Evolutionary conservation across 352 stramenopile genomes (phyloP), one percentile per base, ranked within the genome.

Genomic region (Halophytophthora polymorphica): DNA sequence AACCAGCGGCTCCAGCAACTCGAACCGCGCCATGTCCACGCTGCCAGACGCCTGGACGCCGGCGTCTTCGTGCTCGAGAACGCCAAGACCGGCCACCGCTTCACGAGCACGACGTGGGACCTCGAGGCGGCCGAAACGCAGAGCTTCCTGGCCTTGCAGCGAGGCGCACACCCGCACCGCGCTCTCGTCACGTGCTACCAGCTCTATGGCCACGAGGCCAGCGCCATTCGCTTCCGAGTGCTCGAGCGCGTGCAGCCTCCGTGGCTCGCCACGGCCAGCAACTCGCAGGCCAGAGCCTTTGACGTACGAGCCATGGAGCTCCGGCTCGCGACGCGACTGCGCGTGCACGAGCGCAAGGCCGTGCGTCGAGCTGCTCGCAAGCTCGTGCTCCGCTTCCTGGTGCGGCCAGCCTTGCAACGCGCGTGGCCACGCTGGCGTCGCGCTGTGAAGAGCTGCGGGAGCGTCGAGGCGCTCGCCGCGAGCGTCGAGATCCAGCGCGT

Each of bases 71-170:
- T 77, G 50, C 39, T 90, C 5, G 66, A 86, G 63, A 87, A 80
- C 60, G 17, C 44, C n/a, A 75, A 74, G 51, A 85, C 73, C 6
- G 80, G 77, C 12, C 80, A 86, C 57, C 56, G 58, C 23, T 78
- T 71, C 59, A 71, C 89, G 10, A 71, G 80, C 23, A 83, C 73
- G 47, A 89, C 77, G n/a, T 90, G 77, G 80, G 80, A 90, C 39
- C 56, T 90, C 12, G 61, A 61, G 3, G 86, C 88, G 48, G 80
- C 80, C 1, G 56, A 56, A 1, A 69, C 56, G 0, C 77, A 87
- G 43, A 75, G 45, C 23, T 74, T 83, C 23, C 50, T 56, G 13
- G 79, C 87, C 50, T 45, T 90, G 14, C 45, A 53, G 36, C 56
- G 48, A n/a, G 73, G 64, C 18, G 34, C 25, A 0, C 77, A 88